phyloP scores from a whole-genome alignment of 164 flowering plant species.

The Aristolochia fimbriata region DNA sequence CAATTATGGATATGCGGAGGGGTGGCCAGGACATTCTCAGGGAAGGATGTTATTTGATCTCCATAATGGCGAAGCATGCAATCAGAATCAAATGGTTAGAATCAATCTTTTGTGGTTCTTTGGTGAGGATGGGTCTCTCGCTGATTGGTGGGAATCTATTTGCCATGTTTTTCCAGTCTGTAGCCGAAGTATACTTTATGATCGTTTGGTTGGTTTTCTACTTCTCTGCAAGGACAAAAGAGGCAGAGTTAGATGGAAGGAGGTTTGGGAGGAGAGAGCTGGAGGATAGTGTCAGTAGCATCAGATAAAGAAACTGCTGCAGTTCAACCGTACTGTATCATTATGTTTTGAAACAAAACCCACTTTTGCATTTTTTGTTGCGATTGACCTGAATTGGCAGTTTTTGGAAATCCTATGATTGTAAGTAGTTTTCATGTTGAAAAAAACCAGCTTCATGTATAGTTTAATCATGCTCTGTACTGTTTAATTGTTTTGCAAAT shows the following conservation, averaged over 20 bases:
- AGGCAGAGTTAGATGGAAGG: constrained; percentile 49
- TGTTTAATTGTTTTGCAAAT: too few species aligned
- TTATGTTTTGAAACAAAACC: too few species aligned
- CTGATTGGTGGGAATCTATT: constrained; percentile 36
- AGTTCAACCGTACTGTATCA: too few species aligned
- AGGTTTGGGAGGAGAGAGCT: constrained; percentile 69
- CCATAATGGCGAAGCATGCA: constrained; percentile 58
- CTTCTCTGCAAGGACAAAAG: constrained; percentile 63
- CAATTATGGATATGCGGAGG: constrained; percentile 60
- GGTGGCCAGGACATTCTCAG: constrained; percentile 68
- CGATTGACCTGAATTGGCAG: too few species aligned
- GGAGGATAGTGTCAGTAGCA: constrained; percentile 49
- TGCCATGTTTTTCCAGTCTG: constrained; percentile 49
- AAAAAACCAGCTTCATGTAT: too few species aligned
- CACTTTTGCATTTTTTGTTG: too few species aligned
- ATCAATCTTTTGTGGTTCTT: constrained; percentile 51
- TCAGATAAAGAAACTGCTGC: constrained; percentile 31
- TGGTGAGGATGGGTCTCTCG: constrained; percentile 41
- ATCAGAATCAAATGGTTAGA: constrained; percentile 68
- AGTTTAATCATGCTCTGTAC: too few species aligned
- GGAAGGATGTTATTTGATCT: constrained; percentile 76
- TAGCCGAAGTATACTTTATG: constrained; percentile 77
- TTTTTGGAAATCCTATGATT: too few species aligned
- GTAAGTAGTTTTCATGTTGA: too few species aligned
- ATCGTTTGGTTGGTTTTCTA: constrained; percentile 84